Percentiles rank a stretch among this genome's conserved stretches.
Evolutionary conservation across 108 stramenopile genomes (phyloP).

Genomic region (Nitzschia sp.): DNA sequence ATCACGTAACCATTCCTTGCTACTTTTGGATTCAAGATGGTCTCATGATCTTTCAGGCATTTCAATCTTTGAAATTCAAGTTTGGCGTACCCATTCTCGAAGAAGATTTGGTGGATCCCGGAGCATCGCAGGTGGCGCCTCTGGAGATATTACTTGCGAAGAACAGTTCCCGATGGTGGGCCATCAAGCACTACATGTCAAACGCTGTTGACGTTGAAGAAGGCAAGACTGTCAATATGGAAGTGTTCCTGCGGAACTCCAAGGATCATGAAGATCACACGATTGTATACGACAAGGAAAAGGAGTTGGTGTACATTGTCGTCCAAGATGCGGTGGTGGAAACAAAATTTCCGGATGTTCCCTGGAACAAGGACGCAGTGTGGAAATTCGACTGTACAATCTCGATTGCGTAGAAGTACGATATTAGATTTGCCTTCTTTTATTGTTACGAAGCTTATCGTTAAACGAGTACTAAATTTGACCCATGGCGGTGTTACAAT

Average conservation of each 20-base stretch:
- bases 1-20: neutral
- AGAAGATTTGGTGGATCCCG: slow-evolving; percentile 1
- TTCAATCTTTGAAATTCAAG: neutral
- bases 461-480: too few relatives aligned
- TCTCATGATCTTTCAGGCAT: neutral
- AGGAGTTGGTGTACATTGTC: slow-evolving; percentile 5
- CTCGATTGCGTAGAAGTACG: too few relatives aligned
- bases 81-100: slow-evolving; percentile 13
- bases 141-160: neutral
- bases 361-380: neutral
- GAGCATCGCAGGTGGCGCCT: neutral
- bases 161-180: slow-evolving; percentile 15
- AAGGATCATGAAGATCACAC: slow-evolving; percentile 21
- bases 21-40: slow-evolving; percentile 9
- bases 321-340: slow-evolving; percentile 11
- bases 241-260: neutral
- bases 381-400: slow-evolving; percentile 9
- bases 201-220: neutral
- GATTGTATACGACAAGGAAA: neutral
- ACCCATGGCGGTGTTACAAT: too few relatives aligned
- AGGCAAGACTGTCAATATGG: neutral
- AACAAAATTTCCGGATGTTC: neutral
- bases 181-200: slow-evolving; percentile 17
- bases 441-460: too few relatives aligned
- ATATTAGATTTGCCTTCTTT: too few relatives aligned